phyloP scores from a whole-genome alignment of 257 asterid species.

The Jacaranda copaia region DNA sequence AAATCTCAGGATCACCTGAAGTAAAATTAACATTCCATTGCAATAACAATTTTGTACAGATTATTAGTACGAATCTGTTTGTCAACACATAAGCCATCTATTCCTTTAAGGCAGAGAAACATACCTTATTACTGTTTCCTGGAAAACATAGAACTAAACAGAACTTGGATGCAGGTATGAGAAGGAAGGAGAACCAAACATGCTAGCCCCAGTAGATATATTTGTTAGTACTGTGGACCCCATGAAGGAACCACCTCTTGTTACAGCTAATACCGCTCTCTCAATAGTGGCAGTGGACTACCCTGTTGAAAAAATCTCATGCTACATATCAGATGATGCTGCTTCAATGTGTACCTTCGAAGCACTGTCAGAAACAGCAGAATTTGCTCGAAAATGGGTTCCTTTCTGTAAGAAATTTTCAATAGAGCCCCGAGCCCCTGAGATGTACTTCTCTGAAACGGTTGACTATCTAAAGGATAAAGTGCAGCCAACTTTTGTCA shows the following conservation, averaged over 20 bases:
- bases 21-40: no score
- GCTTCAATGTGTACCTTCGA: slow-evolving; percentile 88
- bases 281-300: slow-evolving; percentile 82
- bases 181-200: slow-evolving; percentile 74
- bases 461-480: slow-evolving; percentile 76
- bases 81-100: not conserved
- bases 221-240: slow-evolving; percentile 83
- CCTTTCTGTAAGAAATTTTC: slow-evolving; percentile 79
- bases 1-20: no score
- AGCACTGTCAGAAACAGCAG: slow-evolving; percentile 81
- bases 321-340: slow-evolving; percentile 85
- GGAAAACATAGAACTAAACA: slow-evolving; percentile 12
- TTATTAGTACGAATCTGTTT: no score
- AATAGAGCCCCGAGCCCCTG: slow-evolving; percentile 86
- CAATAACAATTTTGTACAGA: no score
- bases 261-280: slow-evolving; percentile 73
- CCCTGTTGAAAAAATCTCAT: slow-evolving; percentile 77
- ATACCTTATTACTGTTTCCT: not conserved
- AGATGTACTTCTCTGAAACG: slow-evolving; percentile 74
- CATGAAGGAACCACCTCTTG: slow-evolving; percentile 81
- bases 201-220: slow-evolving; percentile 69
- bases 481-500: slow-evolving; percentile 81
- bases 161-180: slow-evolving; percentile 60
- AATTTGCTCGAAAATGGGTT: slow-evolving; percentile 78
- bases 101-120: not conserved